Evolutionary conservation across 352 stramenopile genomes (phyloP), one percentile per base, ranked within the genome.

Genomic region (Saprolegnia parasitica): DNA sequence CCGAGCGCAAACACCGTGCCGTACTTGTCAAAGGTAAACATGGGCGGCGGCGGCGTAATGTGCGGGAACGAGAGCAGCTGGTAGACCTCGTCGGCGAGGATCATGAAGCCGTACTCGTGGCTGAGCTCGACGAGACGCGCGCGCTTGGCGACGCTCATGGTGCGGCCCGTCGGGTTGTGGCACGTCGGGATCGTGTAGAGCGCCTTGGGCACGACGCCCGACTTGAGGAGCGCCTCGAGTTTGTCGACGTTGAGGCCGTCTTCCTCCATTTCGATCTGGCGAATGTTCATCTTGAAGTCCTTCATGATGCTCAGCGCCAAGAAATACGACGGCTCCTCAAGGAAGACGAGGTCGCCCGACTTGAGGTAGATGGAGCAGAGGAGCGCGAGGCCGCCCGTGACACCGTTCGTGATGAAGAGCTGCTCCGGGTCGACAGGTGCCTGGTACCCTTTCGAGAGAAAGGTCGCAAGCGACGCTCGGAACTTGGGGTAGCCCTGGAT

Each of bases 11-110:
- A 72, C 64, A 94, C 78, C 6, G 77, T 56, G 1, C 83, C 87
- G 4, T 75, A 83, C 35, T 78, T 75, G 37, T 93, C 86, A 50
- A 83, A 90, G 18, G 81, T 87, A 10, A 83, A 80, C 18, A 95
- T 75, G 9, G 86, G 78, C n/a, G 80, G 76, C 24, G 83, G 73
- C 21, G 26, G 42, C 4, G 77, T 73, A 18, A 73, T 68, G 6
- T 77, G 73, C 23, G 89, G 73, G 62, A 92, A 90, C 39, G 86
- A 84, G 24, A 98, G 76, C 37, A 98, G 74, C 71, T 98, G 95
- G 81, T 98, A 98, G 3, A 96, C 91, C 73, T 98, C 94, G 76
- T 98, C 92, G 18, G 89, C 90, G 52, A 98, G 82, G 68, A 98
- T 79, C 35, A 80, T 67, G 68, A 98, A 95, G 49, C 78, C 77